Evolutionary conservation across 176 grass and related monocot species (phyloP).

Genomic region (Cenchrus fungigraminus): DNA sequence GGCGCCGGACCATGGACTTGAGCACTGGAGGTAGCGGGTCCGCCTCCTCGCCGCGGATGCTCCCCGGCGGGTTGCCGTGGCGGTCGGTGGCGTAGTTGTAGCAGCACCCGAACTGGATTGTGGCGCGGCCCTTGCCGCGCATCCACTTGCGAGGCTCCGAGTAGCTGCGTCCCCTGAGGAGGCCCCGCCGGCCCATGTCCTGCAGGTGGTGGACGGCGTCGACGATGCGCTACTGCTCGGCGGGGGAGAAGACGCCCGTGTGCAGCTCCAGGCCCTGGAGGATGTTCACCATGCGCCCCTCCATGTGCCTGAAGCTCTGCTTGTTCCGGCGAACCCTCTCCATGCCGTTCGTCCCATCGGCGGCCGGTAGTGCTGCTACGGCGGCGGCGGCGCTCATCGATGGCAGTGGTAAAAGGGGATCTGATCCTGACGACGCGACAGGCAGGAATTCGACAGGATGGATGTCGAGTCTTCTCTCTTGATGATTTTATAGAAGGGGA

Average conservation of each 20-base stretch:
- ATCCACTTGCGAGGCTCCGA: too few species aligned
- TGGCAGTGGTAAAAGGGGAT: too few species aligned
- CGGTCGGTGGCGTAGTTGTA: conserved; percentile 38
- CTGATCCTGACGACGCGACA: too few species aligned
- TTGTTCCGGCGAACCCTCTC: conserved; percentile 32
- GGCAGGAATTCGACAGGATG: too few species aligned
- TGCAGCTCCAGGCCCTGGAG: conserved; percentile 68
- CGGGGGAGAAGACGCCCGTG: conserved; percentile 52
- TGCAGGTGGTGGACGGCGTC: conserved; percentile 29
- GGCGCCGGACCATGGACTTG: conserved; percentile 48
- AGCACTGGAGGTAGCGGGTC: conserved; percentile 59
- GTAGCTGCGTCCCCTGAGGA: too few species aligned
- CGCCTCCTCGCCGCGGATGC: conserved; percentile 49
- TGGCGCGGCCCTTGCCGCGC: too few species aligned
- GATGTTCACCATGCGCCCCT: conserved; percentile 50
- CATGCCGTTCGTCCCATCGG: neutral
- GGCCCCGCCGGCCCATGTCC: too few species aligned
- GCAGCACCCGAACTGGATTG: too few species aligned
- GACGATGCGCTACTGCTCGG: conserved; percentile 48
- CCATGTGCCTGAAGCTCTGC: conserved; percentile 47
- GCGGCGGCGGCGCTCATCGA: too few species aligned
- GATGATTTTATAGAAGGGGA: too few species aligned
- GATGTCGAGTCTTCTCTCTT: too few species aligned
- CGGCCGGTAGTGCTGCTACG: too few species aligned
- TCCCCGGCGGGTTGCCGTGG: conserved; percentile 57